Evolutionary conservation across 306 rosid genomes (phyloP), one percentile per base, ranked within the genome.

Genomic region (Trifolium repens): DNA sequence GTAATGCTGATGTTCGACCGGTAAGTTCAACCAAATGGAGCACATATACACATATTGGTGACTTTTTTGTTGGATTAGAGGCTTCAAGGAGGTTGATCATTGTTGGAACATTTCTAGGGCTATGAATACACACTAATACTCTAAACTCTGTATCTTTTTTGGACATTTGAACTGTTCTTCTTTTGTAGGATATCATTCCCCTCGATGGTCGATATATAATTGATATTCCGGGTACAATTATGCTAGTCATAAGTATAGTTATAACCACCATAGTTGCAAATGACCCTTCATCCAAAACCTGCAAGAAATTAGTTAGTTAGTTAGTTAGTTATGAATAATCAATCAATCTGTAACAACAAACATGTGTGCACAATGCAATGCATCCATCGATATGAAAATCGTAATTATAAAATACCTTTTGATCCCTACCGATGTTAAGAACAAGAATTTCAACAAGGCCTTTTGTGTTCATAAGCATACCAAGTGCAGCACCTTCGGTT

Each of bases 391-490:
- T 4, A 4, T 4, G 0, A 32, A 32, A 4, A 32, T 32, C 6
- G 6, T 32, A 32, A 17, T 53, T n/a, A n/a, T n/a, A n/a, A 53
- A 61, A 69, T 79, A 90, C 97, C 86, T 90, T 81, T 5, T 85
- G 92, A 69, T 94, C 97, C 72, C 79, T 90, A 5, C 97, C 97
- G 4, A 94, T 89, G 40, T 90, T 94, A 52, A 94, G 91, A 58
- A 94, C 88, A 7, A 92, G 81, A 79, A 94, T 77, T 71, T 94
- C 99, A 6, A 94, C 72, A 17, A 94, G 91, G 78, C 99, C 99
- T 69, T 92, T 94, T 9, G 96, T 81, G 85, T 94, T 94, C 97
- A 92, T 89, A 73, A 94, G 96, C 75, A 94, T 73, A 30, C 97
- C 99, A 15, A 92, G 90, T 7, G 91, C 87, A 30, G 82, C 73